Evolutionary conservation across 2,329 filamentous ascomycete species (phyloP).

Genomic region (Botryotinia narcissicola): DNA sequence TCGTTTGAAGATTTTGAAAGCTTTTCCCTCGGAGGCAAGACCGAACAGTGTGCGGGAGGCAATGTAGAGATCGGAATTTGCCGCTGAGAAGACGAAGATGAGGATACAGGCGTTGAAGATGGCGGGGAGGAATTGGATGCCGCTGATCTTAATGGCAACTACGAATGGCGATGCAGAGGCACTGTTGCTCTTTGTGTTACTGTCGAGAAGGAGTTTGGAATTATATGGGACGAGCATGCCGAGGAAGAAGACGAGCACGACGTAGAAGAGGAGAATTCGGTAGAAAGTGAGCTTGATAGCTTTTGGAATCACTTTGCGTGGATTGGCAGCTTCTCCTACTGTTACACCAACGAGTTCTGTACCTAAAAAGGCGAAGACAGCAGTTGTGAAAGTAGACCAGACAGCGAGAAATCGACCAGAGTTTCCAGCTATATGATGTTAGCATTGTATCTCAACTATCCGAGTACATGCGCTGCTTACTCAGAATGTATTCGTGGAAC

Average conservation of each 20-base stretch:
- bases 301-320: slow-evolving; percentile 64
- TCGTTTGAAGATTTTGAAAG: slow-evolving; percentile 56
- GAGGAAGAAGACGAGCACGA: slow-evolving; percentile 57
- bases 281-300: slow-evolving; percentile 59
- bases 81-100: slow-evolving; percentile 64
- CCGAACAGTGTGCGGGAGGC: slow-evolving; percentile 69
- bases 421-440: slow-evolving; percentile 41
- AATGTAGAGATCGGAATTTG: slow-evolving; percentile 60
- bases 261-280: slow-evolving; percentile 62
- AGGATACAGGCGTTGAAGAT: slow-evolving; percentile 68
- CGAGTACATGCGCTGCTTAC: slow-evolving; percentile 22
- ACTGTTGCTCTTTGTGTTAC: slow-evolving; percentile 41
- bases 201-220: slow-evolving; percentile 53
- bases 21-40: slow-evolving; percentile 64
- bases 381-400: slow-evolving; percentile 51
- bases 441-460: slow-evolving; percentile 18
- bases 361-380: slow-evolving; percentile 59
- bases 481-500: slow-evolving; percentile 40
- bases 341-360: slow-evolving; percentile 63
- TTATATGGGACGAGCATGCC: slow-evolving; percentile 63
- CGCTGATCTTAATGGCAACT: slow-evolving; percentile 61
- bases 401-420: slow-evolving; percentile 57
- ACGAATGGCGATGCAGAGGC: slow-evolving; percentile 51
- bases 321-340: slow-evolving; percentile 62
- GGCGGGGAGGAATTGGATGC: slow-evolving; percentile 62